Evolutionary conservation across 805 yeast genomes (phyloP).

Genomic region (Metschnikowia rubicola): DNA sequence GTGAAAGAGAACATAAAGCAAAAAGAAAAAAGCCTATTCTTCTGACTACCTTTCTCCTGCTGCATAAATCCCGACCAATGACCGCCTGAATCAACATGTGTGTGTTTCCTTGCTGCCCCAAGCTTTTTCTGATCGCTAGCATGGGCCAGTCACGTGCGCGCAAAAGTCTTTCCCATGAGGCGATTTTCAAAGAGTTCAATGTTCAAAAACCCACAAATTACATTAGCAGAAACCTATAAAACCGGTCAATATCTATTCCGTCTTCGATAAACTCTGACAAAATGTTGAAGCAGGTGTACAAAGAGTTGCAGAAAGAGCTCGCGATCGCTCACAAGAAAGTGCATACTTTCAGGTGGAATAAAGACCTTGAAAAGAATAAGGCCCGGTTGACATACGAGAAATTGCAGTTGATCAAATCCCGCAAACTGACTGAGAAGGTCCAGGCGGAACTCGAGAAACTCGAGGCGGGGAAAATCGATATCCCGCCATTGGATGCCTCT

Average conservation of each 20-base stretch:
- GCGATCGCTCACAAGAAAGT: conserved; percentile 33
- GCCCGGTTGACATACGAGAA: conserved; percentile 49
- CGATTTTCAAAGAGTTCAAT: too few relatives aligned
- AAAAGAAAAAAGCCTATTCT: too few relatives aligned
- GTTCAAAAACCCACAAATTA: too few relatives aligned
- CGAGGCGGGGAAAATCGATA: conserved; percentile 15
- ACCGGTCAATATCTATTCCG: neutral
- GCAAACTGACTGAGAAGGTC: conserved; percentile 33
- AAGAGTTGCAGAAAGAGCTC: conserved; percentile 39
- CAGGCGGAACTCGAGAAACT: conserved; percentile 26
- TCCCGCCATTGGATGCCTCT: conserved; percentile 9
- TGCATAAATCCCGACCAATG: too few relatives aligned
- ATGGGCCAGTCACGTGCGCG: too few relatives aligned
- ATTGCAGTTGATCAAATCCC: conserved; percentile 40
- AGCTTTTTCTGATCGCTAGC: too few relatives aligned
- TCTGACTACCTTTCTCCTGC: too few relatives aligned
- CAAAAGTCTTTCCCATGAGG: too few relatives aligned
- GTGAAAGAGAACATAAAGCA: too few relatives aligned
- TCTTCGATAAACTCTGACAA: neutral
- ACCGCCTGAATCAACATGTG: too few relatives aligned
- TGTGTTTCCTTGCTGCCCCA: too few relatives aligned
- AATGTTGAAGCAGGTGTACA: conserved; percentile 17
- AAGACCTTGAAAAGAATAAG: conserved; percentile 41
- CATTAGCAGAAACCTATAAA: too few relatives aligned
- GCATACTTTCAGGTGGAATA: conserved; percentile 35